Percentiles rank a stretch among this genome's conserved stretches.
Conservation (phyloP, 345 rosid species). For the Rubroshorea leprosula region DNA sequence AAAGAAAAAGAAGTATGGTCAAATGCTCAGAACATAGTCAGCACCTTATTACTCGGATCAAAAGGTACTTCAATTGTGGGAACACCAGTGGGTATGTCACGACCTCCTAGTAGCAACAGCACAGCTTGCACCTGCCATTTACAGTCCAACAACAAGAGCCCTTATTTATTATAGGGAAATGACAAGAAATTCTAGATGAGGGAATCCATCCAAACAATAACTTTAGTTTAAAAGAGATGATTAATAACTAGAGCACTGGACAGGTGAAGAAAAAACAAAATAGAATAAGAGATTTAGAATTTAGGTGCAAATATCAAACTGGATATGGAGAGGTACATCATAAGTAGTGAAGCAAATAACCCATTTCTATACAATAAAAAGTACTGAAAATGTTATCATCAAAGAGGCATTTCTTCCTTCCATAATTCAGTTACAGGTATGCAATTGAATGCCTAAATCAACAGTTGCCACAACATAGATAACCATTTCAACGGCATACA, state of each 20-base stretch:
- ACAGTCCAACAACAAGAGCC: slow-evolving; percentile 12
- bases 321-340: background rate
- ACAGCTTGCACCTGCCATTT: slow-evolving; percentile 58
- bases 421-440: background rate
- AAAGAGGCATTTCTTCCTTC: background rate
- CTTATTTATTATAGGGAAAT: background rate
- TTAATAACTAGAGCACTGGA: background rate
- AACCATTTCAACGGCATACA: no score
- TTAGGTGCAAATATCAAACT: background rate
- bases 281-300: no score
- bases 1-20: background rate
- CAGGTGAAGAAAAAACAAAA: background rate
- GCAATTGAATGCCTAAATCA: no score
- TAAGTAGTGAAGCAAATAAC: background rate
- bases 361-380: background rate
- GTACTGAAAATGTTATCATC: background rate
- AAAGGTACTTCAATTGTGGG: slow-evolving; percentile 45
- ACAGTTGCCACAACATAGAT: no score
- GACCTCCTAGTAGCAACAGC: slow-evolving; percentile 61
- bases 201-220: slow-evolving; percentile 3
- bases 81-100: slow-evolving; percentile 47
- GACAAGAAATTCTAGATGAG: background rate
- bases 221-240: background rate
- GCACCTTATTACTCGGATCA: slow-evolving; percentile 44
- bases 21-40: slow-evolving; percentile 6